These are phyloP conservation scores for Sporothrix globosa DNA, from an alignment of 2,329 filamentous ascomycete genomes.

Conservation along the genomic window DNA sequence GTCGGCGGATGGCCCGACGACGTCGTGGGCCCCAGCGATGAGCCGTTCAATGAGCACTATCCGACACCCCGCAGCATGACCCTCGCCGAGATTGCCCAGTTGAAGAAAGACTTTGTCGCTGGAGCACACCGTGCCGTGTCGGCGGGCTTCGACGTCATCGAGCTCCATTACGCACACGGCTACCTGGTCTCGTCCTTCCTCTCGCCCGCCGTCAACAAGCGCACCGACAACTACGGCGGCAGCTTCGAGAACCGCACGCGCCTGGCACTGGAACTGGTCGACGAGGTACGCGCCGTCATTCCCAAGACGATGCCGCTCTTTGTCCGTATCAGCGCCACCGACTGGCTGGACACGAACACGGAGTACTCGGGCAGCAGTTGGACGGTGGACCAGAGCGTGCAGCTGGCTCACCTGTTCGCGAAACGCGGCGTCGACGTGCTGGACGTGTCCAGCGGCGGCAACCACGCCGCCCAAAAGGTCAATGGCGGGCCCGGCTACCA, in stretches of 20 bases:
- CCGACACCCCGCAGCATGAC: conserved; percentile 44
- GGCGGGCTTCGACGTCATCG: conserved; percentile 69
- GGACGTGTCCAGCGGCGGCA: conserved; percentile 71
- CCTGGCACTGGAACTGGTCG: conserved; percentile 67
- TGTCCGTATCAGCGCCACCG: conserved; percentile 71
- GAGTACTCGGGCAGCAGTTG: conserved; percentile 61
- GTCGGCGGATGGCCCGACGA: conserved; percentile 51
- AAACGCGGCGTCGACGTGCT: conserved; percentile 72
- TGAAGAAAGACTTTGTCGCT: conserved; percentile 58
- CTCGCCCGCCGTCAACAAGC: conserved; percentile 68
- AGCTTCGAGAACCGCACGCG: conserved; percentile 72
- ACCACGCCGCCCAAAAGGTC: conserved; percentile 62
- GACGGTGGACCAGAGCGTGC: conserved; percentile 66
- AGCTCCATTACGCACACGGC: conserved; percentile 78
- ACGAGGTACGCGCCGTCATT: conserved; percentile 62
- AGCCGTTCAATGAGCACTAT: conserved; percentile 32
- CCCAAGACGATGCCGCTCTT: conserved; percentile 72
- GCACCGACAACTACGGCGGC: conserved; percentile 71
- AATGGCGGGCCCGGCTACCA: conserved; percentile 68
- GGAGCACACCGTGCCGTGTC: conserved; percentile 59
- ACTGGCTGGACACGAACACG: conserved; percentile 61
- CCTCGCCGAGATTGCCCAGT: not conserved
- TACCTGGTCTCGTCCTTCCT: conserved; percentile 75
- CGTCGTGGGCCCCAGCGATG: conserved; percentile 43
- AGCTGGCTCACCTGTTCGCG: conserved; percentile 65